Base-by-base conservation (phyloP, 2,329 filamentous ascomycete genomes). In the Cladophialophora yegresii region DNA sequence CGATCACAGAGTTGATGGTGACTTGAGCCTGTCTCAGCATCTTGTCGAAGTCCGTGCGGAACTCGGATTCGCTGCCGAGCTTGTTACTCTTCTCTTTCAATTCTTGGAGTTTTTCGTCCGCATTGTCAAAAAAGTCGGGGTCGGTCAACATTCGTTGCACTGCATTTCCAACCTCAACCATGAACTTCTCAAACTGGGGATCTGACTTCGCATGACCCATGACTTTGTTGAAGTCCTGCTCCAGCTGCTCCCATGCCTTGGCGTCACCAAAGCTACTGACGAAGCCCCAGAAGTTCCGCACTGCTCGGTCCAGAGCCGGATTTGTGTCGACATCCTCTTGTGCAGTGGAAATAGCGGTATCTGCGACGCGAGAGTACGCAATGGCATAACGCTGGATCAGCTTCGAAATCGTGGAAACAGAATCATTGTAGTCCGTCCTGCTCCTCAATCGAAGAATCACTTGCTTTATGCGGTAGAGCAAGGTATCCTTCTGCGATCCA, bases 81-180 rank as follows among this genome's bases (percentile, higher is more conserved):
- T 82, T 77, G 50, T 82, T 79, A 4, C 83, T 81, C 72, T 86
- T 85, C 53, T 82, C 78, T 58, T 83, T 82, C 6, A 88, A 78
- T 65, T 87, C 82, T 51, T 84, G 78, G 61, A 88, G 82, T 66
- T 89, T 86, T 66, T 88, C 84, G 4, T 89, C 86, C 0, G 87
- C 87, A 45, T 91, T 83, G 54, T 93, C 89, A 72, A 96, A 91
- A 77, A 96, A 97, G 3, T 88, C 84, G 0, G 93, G 93, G 67
- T 97, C 90, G 0, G 87, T 95, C 49, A 98, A 80, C 75, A 97
- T 87, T 67, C 89, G 88, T 72, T 96, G 89, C 4, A 96, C 76
- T 3, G 90, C 85, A 61, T 87, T 85, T 10, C 89, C 90, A 32
- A 93, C 80, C 53, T 96, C 86, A 23, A 83, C 83, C 73, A 96